Conservation (phyloP, 2,329 filamentous ascomycete species). For the Hypoxylon sp. region DNA sequence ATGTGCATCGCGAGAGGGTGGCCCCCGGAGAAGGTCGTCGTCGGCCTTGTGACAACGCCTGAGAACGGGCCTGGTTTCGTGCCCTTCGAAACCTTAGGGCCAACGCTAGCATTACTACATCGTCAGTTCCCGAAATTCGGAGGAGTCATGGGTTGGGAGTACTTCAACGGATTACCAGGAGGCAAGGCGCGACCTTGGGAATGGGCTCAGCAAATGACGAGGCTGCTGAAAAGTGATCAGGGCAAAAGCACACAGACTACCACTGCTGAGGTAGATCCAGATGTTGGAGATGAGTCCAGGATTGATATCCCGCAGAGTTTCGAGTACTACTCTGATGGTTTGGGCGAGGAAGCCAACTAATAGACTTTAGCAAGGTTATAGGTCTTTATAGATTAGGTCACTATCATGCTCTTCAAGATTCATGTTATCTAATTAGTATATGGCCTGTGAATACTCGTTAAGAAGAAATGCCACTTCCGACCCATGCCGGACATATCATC, state of each 20-base stretch:
- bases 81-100: slow-evolving; percentile 68
- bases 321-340: slow-evolving; percentile 53
- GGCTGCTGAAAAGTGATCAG: slow-evolving; percentile 48
- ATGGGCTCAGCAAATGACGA: slow-evolving; percentile 78
- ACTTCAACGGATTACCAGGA: slow-evolving; percentile 79
- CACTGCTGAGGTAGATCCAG: slow-evolving; percentile 42
- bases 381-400: background rate
- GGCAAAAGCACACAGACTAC: background rate
- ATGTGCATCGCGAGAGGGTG: slow-evolving; percentile 70
- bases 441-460: background rate
- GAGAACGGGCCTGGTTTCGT: slow-evolving; percentile 78
- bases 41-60: slow-evolving; percentile 82
- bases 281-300: slow-evolving; percentile 35
- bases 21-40: slow-evolving; percentile 76
- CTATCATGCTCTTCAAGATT: background rate
- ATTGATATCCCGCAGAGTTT: slow-evolving; percentile 44
- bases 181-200: slow-evolving; percentile 74
- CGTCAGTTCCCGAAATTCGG: slow-evolving; percentile 76
- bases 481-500: background rate
- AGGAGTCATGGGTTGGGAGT: slow-evolving; percentile 90
- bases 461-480: too few relatives aligned
- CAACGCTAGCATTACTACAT: slow-evolving; percentile 70
- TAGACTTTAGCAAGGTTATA: background rate
- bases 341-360: slow-evolving; percentile 21
- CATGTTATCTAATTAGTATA: background rate